Base-by-base conservation (phyloP, 768 basidiomycete species). In the Epithele typhae region DNA sequence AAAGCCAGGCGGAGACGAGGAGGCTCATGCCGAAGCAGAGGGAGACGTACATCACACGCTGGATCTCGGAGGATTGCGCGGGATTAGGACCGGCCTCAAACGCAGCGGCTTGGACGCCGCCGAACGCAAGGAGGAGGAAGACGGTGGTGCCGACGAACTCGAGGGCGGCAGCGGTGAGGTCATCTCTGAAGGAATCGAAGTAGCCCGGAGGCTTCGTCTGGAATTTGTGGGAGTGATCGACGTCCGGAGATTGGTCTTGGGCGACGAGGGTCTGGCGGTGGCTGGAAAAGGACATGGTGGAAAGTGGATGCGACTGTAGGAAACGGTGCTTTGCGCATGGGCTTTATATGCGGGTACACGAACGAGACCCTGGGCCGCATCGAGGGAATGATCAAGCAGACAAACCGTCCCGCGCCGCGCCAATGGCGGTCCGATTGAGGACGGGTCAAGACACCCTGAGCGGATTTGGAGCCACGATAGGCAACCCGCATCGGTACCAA, bases 71-170 rank as follows among this genome's bases (percentile, higher is more conserved):
- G 12, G 9, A 37, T n/a, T n/a, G n/a, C 23, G 55, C 46, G 18
- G 30, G 18, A 24, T 48, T 54, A 11, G 54, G 27, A 12, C 23
- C 25, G 1, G 51, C 42, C 10, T 53, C 57, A 15, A 27, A 59
- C 49, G 70, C 73, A 8, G 64, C 60, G 5, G 71, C 64, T 1
- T 87, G 84, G 18, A 80, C 75, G 2, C 81, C 80, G 2, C 83
- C 82, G 3, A 82, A 69, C 9, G 78, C 83, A 34, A 84, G 70
- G n/a, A 81, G 69, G 22, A 86, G 70, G 63, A 87, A 86, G 47
- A 78, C 65, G 0, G 72, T 68, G 3, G 82, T 83, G 19, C 82
- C 79, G 32, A 80, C 57, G 46, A 78, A 78, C 54, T 84, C 82
- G 19, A 82, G 65, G n/a, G 61, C 48, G 3, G 79, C 79, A 0